These are phyloP conservation scores for Pochonia chlamydosporia DNA, from an alignment of 2,329 filamentous ascomycete genomes.

Conservation along the genomic window DNA sequence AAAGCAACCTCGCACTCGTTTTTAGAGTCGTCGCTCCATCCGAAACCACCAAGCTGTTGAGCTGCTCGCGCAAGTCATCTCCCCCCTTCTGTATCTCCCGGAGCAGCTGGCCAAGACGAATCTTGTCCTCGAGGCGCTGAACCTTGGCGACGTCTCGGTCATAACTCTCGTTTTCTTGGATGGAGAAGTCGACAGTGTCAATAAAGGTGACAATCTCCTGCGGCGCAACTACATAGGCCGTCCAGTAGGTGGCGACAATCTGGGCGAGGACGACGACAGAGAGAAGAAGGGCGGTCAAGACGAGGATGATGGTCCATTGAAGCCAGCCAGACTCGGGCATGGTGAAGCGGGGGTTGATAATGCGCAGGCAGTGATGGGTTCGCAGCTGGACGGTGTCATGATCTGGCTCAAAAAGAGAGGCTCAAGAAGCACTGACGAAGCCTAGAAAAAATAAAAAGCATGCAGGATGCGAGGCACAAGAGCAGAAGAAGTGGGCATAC, in stretches of 20 bases:
- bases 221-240: constrained; percentile 53
- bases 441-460: too few species aligned
- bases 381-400: constrained; percentile 6
- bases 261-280: constrained; percentile 49
- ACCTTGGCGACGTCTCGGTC: constrained; percentile 54
- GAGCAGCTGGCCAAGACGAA: constrained; percentile 51
- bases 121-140: constrained; percentile 55
- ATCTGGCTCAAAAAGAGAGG: constrained; percentile 5
- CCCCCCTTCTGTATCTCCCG: constrained; percentile 56
- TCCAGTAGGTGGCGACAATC: constrained; percentile 43
- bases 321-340: constrained; percentile 47
- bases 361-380: constrained; percentile 12
- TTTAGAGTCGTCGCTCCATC: constrained; percentile 37
- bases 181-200: constrained; percentile 56
- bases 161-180: constrained; percentile 59
- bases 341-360: constrained; percentile 21
- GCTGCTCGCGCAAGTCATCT: constrained; percentile 56
- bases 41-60: constrained; percentile 47
- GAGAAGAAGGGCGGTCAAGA: constrained; percentile 52
- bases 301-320: constrained; percentile 53
- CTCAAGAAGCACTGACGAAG: constrained; percentile 2
- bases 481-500: background rate
- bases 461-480: constrained; percentile 2
- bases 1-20: constrained; percentile 46
- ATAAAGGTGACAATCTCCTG: constrained; percentile 52